Conservation (phyloP, 169 alveolate genomes). For the Eimeria zaria region DNA sequence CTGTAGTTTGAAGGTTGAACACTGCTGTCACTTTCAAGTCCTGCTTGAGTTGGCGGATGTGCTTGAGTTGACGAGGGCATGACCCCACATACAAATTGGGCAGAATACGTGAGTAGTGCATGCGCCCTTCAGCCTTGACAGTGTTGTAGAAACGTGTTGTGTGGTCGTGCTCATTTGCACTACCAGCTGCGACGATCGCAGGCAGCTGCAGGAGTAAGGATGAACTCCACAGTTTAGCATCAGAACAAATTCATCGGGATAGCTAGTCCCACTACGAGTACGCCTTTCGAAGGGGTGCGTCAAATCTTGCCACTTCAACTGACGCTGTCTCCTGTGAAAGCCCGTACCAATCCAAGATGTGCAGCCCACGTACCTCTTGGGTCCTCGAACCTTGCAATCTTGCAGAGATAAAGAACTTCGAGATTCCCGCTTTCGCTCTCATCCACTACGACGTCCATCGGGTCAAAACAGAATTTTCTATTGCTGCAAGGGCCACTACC, state of each 20-base stretch:
- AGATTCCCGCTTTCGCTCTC: conserved; percentile 69
- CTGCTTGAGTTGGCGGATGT: conserved; percentile 70
- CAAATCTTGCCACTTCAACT: not conserved
- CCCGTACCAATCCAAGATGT: no score
- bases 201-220: conserved; percentile 7
- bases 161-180: conserved; percentile 44
- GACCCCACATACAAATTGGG: conserved; percentile 76
- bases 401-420: conserved; percentile 74
- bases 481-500: conserved; percentile 75
- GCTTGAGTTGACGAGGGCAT: conserved; percentile 79
- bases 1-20: conserved; percentile 64
- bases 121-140: conserved; percentile 71
- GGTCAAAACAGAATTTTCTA: conserved; percentile 78
- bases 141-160: conserved; percentile 71
- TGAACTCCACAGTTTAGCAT: not conserved
- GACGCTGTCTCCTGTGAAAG: not conserved
- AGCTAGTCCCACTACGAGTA: not conserved
- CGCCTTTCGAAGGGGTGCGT: not conserved
- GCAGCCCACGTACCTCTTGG: conserved; percentile 59
- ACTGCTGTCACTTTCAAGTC: conserved; percentile 63
- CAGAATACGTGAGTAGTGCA: conserved; percentile 74
- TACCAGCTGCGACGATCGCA: conserved; percentile 36
- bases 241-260: not conserved
- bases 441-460: conserved; percentile 80
- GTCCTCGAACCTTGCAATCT: conserved; percentile 74